A percentile compares a stretch with the other conserved stretches of the same genome.
phyloP scores from a whole-genome alignment of 257 asterid species.

The Solanum arcanum region DNA sequence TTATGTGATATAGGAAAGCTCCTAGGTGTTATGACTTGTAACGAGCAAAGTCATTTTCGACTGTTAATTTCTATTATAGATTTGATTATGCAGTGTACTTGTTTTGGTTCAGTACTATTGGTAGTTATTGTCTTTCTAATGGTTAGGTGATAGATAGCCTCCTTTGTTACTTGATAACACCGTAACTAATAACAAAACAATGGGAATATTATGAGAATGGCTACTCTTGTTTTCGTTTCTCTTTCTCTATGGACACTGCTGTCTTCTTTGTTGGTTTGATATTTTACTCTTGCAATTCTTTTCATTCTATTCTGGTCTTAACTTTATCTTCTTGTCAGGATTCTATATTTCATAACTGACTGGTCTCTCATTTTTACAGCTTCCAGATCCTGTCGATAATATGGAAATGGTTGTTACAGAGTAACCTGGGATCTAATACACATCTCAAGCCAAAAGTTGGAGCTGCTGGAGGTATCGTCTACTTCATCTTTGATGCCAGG shows the following conservation, averaged over 20 bases:
- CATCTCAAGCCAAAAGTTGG: neutral
- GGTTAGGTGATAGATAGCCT: neutral
- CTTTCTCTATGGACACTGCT: too few relatives aligned
- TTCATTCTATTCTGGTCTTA: neutral
- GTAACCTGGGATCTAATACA: neutral
- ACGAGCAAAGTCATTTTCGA: neutral
- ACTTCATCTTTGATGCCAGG: neutral
- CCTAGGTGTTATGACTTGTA: neutral
- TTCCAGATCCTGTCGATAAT: neutral
- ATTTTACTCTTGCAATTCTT: too few relatives aligned
- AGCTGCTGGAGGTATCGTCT: neutral
- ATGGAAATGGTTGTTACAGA: neutral
- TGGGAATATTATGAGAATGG: too few relatives aligned
- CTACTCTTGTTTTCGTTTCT: too few relatives aligned
- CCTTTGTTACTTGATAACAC: neutral
- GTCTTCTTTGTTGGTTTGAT: too few relatives aligned
- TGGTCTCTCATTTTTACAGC: neutral
- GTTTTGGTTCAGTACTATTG: neutral
- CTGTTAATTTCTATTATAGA: neutral
- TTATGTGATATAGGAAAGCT: neutral
- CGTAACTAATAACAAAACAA: neutral
- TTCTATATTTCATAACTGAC: neutral
- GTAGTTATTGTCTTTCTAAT: neutral
- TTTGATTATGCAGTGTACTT: neutral
- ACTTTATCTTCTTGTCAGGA: neutral